Evolutionary conservation across 257 asterid species (phyloP), one percentile per base, ranked within the genome.

Genomic region (Salvia rosmarinus): DNA sequence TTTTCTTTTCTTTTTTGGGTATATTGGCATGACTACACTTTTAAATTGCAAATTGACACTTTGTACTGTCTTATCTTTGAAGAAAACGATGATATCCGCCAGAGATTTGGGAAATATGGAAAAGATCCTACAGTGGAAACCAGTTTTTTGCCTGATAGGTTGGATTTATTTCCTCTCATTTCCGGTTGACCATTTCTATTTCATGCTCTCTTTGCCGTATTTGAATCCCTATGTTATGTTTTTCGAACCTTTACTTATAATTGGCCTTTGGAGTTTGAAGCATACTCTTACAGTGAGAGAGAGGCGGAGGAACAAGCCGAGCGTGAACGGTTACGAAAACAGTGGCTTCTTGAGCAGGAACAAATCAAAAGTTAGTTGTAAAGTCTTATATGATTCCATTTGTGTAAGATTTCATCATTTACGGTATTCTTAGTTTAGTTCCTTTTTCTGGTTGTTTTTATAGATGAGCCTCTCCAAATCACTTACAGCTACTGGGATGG

Each of bases 221-320:
- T 50, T 21, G 42, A 17, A 39, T 63, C 37, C 6, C 62, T 61
- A 61, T 74, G 19, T 40, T 50, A 50, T 68, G 57, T 73, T 62
- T 74, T 71, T 72, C 72, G 37, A 56, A 49, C 54, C 69, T 73
- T 71, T 81, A 78, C 92, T 88, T 78, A 86, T 88, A 67, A 71
- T 71, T 83, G 83, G 80, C 76, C 78, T 80, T 87, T 86, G 84
- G 89, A 82, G 84, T 78, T 86, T 85, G 87, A 94, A 94, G 98
- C 89, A 79, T 66, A 85, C 90, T 86, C 85, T 86, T 92, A 84
- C 97, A 91, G 98, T 95, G 99, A 95, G 94, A 85, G 99, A 70
- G 99, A 95, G 89, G 98, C 99, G 17, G 99, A 91, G 89, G 99
- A 95, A 81, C 95, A 89, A 83, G 98, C 98, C 72, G 98, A 95